Base-by-base conservation (phyloP, 116 monocot species). In the Iris pallida region DNA sequence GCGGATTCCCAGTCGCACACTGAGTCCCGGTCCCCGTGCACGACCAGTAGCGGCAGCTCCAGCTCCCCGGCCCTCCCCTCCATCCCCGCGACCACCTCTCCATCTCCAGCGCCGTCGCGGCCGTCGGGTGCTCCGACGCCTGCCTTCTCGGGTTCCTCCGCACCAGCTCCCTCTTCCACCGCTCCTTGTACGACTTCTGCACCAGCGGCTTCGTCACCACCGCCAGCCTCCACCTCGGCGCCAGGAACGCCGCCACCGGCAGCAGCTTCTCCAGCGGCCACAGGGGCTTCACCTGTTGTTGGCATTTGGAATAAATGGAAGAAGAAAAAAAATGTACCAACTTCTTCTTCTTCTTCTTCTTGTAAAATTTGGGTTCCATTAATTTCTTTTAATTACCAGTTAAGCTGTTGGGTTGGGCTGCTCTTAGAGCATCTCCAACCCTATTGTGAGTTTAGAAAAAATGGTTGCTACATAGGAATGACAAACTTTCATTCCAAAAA, bases 181-280 rank as follows among this genome's bases (percentile, higher is more conserved):
- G 44, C 75, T 75, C 78, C 64, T 70, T 79, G 71, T 76, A 88
- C 2, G 84, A 81, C 30, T 68, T 66, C 53, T 46, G 54, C 45
- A 67, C 73, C 48, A 81, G 55, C 1, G 78, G 61, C 70, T 70
- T 69, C 0, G 84, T 72, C 13, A 65, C 48, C 6, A 88, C 16
- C n/a, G n/a, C n/a, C 2, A 85, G 66, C 30, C 83, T 68, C 81
- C 78, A 84, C 6, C 16, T 61, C 8, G 88, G 88, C 14, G 63
- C 63, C 14, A 84, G 10, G 52, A 42, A 19, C 11, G 79, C 88
- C 54, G 76, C 78, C 19, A 65, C 53, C 9, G 88, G 88, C 0
- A 88, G 84, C 14, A 81, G 63, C 67, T 66, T 55, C 77, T 88
- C 88, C 48, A 88, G 59, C 15, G 88, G 88, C 88, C 88, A 84